Conservation (phyloP, 345 rosid species). For the Mercurialis annua region DNA sequence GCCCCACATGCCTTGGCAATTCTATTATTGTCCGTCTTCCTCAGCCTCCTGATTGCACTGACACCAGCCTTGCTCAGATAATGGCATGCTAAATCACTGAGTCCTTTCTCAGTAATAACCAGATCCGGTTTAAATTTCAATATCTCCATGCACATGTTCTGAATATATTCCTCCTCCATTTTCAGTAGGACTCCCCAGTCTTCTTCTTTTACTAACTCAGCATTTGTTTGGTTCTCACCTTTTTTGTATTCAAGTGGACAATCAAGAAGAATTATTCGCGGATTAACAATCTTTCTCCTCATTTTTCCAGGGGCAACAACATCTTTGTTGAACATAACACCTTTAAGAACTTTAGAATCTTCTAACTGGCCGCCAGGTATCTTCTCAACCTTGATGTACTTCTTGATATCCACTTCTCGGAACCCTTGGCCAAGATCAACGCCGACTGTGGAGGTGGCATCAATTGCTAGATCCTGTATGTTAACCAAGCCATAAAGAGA, state of each 20-base stretch:
- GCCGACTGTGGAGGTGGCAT: constrained; percentile 76
- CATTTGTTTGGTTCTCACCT: constrained; percentile 98
- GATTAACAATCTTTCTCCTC: constrained; percentile 85
- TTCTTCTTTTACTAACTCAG: constrained; percentile 84
- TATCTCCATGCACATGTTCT: constrained; percentile 73
- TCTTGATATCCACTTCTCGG: constrained; percentile 94
- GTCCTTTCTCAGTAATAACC: constrained; percentile 95
- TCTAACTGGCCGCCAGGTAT: constrained; percentile 96
- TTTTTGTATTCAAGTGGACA: constrained; percentile 97
- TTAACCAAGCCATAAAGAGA: constrained; percentile 10
- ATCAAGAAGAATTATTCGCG: constrained; percentile 85
- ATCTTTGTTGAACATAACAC: constrained; percentile 95
- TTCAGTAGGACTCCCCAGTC: constrained; percentile 84
- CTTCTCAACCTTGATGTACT: constrained; percentile 89
- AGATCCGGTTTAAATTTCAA: constrained; percentile 86
- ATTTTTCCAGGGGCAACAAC: constrained; percentile 95
- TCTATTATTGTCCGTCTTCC: constrained; percentile 87
- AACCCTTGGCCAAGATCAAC: constrained; percentile 95
- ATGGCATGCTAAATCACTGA: constrained; percentile 94
- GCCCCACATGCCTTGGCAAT: constrained; percentile 98
- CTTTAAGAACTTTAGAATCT: constrained; percentile 83
- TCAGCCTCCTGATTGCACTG: constrained; percentile 90
- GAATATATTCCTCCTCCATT: constrained; percentile 92
- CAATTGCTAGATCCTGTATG: constrained; percentile 86
- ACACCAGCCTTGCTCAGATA: constrained; percentile 91